phyloP scores from a whole-genome alignment of 2,329 filamentous ascomycete genomes.

The Colletotrichum sp. region DNA sequence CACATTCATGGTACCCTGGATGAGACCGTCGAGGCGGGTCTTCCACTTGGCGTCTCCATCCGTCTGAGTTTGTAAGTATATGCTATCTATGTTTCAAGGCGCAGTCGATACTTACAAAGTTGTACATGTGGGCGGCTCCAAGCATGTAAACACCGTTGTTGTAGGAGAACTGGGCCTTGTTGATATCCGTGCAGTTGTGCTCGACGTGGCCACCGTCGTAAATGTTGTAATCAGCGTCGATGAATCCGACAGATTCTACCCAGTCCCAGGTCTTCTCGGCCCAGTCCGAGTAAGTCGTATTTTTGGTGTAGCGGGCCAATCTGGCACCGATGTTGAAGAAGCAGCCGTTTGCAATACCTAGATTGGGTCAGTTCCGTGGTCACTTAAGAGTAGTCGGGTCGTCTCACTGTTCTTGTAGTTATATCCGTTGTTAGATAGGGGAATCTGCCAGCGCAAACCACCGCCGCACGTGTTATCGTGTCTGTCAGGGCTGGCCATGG shows the following conservation, averaged over 20 bases:
- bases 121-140: slow-evolving; percentile 70
- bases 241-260: slow-evolving; percentile 58
- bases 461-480: slow-evolving; percentile 70
- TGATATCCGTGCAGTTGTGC: slow-evolving; percentile 59
- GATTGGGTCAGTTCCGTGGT: neutral
- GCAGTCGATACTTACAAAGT: slow-evolving; percentile 44
- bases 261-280: slow-evolving; percentile 69
- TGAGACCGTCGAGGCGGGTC: slow-evolving; percentile 45
- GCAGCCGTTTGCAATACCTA: slow-evolving; percentile 64
- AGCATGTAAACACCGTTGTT: slow-evolving; percentile 63
- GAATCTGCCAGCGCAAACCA: slow-evolving; percentile 81
- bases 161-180: slow-evolving; percentile 64
- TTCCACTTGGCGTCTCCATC: slow-evolving; percentile 57
- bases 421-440: slow-evolving; percentile 75
- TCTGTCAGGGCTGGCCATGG: slow-evolving; percentile 63
- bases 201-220: slow-evolving; percentile 61
- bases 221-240: slow-evolving; percentile 65
- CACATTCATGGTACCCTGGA: slow-evolving; percentile 39
- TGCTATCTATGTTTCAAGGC: neutral
- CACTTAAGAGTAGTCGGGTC: fast-evolving
- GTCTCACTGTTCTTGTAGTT: slow-evolving; percentile 70
- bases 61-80: slow-evolving; percentile 37
- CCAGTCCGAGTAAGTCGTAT: slow-evolving; percentile 67
- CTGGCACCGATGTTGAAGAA: slow-evolving; percentile 72
- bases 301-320: slow-evolving; percentile 72